A percentile compares a stretch with the other conserved stretches of the same genome.
Conservation (phyloP, 1,139 yeast genomes). For the Kluyveromyces marxianus region DNA sequence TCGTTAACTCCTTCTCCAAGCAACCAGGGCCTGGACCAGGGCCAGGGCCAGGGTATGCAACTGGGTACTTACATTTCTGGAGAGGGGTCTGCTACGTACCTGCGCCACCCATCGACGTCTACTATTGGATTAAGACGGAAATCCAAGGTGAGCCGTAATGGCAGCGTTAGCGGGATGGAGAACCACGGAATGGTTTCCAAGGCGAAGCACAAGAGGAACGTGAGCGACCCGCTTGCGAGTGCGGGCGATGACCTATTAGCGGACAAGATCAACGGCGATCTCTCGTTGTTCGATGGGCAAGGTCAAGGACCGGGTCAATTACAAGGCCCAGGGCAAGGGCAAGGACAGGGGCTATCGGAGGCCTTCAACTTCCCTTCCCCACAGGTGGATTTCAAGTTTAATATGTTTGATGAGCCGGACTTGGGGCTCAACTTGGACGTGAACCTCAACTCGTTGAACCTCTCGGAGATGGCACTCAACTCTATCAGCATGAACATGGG, state of each 20-base stretch:
- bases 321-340: background rate
- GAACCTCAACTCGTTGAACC: slow-evolving; percentile 1
- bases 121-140: slow-evolving; percentile 5
- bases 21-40: background rate
- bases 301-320: too few relatives aligned
- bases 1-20: slow-evolving; percentile 8
- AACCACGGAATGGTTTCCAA: slow-evolving; percentile 3
- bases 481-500: background rate
- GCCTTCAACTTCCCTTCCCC: slow-evolving; percentile 5
- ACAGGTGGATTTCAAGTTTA: slow-evolving; percentile 8
- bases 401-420: slow-evolving; percentile 6
- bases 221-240: slow-evolving; percentile 3
- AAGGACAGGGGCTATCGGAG: background rate
- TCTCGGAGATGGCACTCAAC: slow-evolving; percentile 1
- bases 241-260: background rate
- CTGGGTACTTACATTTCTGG: background rate
- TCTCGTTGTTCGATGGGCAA: background rate
- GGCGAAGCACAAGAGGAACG: slow-evolving; percentile 4
- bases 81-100: background rate
- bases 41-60: too few relatives aligned
- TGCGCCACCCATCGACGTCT: slow-evolving; percentile 1
- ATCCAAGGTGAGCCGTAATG: slow-evolving; percentile 3
- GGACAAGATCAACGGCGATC: background rate
- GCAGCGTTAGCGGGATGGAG: slow-evolving; percentile 1
- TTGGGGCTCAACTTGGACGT: slow-evolving; percentile 2